Evolutionary conservation across 306 rosid species (phyloP).

Genomic region (Corylus americana): DNA sequence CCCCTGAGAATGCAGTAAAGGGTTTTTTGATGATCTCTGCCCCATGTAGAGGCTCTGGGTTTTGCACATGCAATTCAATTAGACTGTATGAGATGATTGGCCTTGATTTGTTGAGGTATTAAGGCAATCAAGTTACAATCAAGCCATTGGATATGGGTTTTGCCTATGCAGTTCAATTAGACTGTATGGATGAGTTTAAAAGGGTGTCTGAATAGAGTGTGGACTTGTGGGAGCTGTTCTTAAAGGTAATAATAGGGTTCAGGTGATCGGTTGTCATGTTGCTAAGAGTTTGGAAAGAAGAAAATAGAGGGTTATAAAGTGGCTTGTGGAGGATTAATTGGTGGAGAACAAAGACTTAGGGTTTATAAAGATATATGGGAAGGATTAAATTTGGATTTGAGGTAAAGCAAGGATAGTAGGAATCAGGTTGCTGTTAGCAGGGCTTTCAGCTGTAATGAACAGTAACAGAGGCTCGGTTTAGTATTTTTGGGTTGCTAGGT

Average conservation of each 20-base stretch:
- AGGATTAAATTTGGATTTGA: background rate
- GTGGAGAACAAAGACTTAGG: background rate
- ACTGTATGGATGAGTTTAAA: background rate
- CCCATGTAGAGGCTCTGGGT: background rate
- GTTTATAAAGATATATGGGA: background rate
- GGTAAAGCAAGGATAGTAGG: background rate
- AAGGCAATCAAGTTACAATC: background rate
- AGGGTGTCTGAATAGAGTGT: background rate
- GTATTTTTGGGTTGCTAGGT: background rate
- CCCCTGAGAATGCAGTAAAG: background rate
- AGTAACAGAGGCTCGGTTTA: background rate
- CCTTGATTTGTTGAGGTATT: background rate
- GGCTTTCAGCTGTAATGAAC: no score
- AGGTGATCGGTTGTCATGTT: background rate
- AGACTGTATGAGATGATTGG: background rate
- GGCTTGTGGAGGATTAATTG: background rate
- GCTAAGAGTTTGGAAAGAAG: background rate
- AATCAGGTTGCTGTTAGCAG: no score
- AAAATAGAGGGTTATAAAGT: background rate
- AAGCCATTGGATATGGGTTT: background rate
- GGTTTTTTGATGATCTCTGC: background rate
- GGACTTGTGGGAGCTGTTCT: background rate
- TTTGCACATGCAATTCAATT: background rate
- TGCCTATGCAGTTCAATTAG: background rate
- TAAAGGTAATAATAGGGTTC: background rate